phyloP scores from a whole-genome alignment of 176 grass and related monocot genomes.

The Phoenix dactylifera region DNA sequence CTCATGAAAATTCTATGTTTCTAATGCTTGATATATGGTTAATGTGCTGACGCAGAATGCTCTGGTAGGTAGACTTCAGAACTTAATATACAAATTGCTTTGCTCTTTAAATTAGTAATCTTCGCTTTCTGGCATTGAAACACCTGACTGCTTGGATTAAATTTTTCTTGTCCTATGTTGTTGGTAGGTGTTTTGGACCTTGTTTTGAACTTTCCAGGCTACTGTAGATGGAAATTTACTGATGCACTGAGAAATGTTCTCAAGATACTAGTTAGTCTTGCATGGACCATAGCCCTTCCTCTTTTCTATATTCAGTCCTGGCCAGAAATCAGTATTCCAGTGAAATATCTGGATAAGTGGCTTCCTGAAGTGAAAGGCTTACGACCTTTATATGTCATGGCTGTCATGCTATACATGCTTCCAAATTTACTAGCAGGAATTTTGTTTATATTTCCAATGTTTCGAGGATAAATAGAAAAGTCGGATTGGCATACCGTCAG shows the following conservation, averaged over 20 bases:
- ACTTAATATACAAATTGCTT: no score
- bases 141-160: not conserved
- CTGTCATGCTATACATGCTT: slow-evolving; percentile 68
- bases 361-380: slow-evolving; percentile 64
- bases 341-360: slow-evolving; percentile 38
- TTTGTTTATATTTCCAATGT: slow-evolving; percentile 79
- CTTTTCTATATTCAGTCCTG: slow-evolving; percentile 64
- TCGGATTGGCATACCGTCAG: slow-evolving; percentile 78
- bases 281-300: slow-evolving; percentile 80
- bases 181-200: slow-evolving; percentile 83
- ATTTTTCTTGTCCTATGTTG: slow-evolving; percentile 17
- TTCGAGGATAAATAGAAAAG: slow-evolving; percentile 79
- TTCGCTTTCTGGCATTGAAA: no score
- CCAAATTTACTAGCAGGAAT: slow-evolving; percentile 60
- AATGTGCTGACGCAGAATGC: no score
- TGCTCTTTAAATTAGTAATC: no score
- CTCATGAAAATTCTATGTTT: no score
- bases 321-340: slow-evolving; percentile 40
- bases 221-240: slow-evolving; percentile 67
- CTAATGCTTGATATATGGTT: no score
- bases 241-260: slow-evolving; percentile 62
- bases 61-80: no score
- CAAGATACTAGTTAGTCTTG: slow-evolving; percentile 63
- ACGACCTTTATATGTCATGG: slow-evolving; percentile 71
- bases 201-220: slow-evolving; percentile 84